A percentile compares a stretch with the other conserved stretches of the same genome.
These are phyloP conservation scores for Nannizziopsis arthrosporioides DNA, from an alignment of 2,329 filamentous ascomycete genomes.

Conservation along the genomic window DNA sequence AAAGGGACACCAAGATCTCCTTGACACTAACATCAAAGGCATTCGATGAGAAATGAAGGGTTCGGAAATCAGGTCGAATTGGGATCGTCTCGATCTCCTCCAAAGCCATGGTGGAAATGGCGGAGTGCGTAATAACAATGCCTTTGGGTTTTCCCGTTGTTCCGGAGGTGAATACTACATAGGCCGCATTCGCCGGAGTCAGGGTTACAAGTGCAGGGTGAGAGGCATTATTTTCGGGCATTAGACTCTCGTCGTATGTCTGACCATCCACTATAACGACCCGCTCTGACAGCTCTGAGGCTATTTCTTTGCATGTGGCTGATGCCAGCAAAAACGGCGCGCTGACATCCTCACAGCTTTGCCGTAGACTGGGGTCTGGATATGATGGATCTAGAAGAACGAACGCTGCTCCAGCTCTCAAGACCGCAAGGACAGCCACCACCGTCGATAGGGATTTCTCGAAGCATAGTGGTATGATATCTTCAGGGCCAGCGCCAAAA, in stretches of 20 bases:
- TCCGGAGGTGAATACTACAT: conserved; percentile 45
- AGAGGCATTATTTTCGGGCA: not conserved
- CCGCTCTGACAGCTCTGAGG: not conserved
- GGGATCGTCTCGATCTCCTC: conserved; percentile 37
- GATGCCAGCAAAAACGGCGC: conserved; percentile 11
- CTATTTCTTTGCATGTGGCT: not conserved
- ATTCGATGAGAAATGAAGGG: conserved; percentile 34
- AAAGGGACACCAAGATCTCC: conserved; percentile 25
- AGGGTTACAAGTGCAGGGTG: not conserved
- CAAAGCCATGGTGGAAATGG: conserved; percentile 41
- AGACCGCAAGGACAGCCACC: conserved; percentile 13
- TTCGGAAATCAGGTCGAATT: conserved; percentile 30
- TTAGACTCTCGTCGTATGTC: not conserved
- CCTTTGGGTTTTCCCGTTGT: conserved; percentile 43
- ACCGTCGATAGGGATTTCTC: conserved; percentile 14
- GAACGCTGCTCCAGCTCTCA: conserved; percentile 15
- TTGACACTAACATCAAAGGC: conserved; percentile 35
- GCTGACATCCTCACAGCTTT: conserved; percentile 11
- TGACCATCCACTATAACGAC: not conserved
- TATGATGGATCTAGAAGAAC: conserved; percentile 13
- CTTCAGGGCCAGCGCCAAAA: conserved; percentile 17
- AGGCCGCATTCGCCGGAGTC: conserved; percentile 29
- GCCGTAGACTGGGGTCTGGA: conserved; percentile 6
- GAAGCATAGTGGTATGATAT: conserved; percentile 13
- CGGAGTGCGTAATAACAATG: conserved; percentile 46